Conservation (phyloP, 768 basidiomycete genomes). For the Calocybe cyanea region DNA sequence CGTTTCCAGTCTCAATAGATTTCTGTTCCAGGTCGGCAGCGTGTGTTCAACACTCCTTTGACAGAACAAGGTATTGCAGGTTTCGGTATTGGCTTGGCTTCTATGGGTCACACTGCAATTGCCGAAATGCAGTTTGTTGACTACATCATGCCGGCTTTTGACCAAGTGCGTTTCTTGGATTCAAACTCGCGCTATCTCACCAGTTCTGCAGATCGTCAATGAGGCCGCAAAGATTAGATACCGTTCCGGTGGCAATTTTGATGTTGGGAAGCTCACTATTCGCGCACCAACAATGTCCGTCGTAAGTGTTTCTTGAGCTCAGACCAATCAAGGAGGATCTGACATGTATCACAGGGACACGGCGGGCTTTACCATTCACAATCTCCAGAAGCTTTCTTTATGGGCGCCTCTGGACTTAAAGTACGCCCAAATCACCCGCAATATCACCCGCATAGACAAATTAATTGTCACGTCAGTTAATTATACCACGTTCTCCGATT, state of each 20-base stretch:
- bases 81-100: constrained; percentile 87
- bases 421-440: constrained; percentile 31
- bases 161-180: constrained; percentile 54
- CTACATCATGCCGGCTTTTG: constrained; percentile 93
- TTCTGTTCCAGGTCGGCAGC: constrained; percentile 61
- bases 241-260: constrained; percentile 80
- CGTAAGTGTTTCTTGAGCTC: constrained; percentile 32
- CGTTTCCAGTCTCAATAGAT: constrained; percentile 5
- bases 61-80: constrained; percentile 94
- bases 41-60: constrained; percentile 93
- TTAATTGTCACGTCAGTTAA: constrained; percentile 41
- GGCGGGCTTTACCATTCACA: constrained; percentile 94
- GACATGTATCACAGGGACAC: constrained; percentile 47
- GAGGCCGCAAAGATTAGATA: constrained; percentile 94
- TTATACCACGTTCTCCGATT: constrained; percentile 91
- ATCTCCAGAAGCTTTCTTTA: constrained; percentile 92
- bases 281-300: constrained; percentile 90
- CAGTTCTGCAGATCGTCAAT: constrained; percentile 69
- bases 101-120: constrained; percentile 93
- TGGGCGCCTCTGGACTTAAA: constrained; percentile 88
- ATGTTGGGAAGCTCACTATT: constrained; percentile 79
- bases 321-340: not conserved
- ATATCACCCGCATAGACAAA: not conserved
- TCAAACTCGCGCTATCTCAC: not conserved
- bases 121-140: constrained; percentile 92